A percentile compares a stretch with the other conserved stretches of the same genome.
Evolutionary conservation across 2,329 filamentous ascomycete genomes (phyloP).

Genomic region (Alternaria sp.): DNA sequence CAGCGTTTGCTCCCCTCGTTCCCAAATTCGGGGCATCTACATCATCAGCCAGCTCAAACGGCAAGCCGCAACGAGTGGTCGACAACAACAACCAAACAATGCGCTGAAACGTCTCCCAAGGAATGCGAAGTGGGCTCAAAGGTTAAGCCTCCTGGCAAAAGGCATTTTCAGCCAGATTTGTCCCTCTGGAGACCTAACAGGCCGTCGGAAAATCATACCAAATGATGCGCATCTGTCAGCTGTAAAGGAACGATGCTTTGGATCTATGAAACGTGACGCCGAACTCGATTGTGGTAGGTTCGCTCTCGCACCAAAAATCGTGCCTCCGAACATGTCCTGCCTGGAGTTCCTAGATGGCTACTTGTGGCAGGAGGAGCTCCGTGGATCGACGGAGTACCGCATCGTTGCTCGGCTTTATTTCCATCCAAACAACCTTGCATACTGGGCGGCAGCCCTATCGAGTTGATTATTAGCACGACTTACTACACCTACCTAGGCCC

Average conservation of each 20-base stretch:
- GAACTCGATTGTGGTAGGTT: conserved; percentile 7
- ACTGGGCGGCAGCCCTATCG: conserved; percentile 6
- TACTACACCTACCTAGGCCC: neutral
- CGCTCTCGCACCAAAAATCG: neutral
- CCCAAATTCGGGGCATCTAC: conserved; percentile 14
- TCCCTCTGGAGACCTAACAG: neutral
- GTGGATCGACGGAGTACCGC: conserved; percentile 14
- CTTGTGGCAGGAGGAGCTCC: conserved; percentile 24
- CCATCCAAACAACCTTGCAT: conserved; percentile 11
- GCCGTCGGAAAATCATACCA: conserved; percentile 12
- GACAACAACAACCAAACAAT: conserved; percentile 10
- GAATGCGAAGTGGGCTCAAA: conserved; percentile 9
- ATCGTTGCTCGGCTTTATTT: conserved; percentile 17
- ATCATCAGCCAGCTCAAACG: conserved; percentile 25
- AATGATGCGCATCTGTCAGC: conserved; percentile 21
- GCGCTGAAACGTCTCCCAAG: neutral
- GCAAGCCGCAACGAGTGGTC: conserved; percentile 10
- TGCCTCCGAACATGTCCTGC: conserved; percentile 2
- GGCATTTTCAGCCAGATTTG: conserved; percentile 7
- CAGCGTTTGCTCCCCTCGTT: conserved; percentile 16
- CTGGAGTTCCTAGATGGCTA: conserved; percentile 20
- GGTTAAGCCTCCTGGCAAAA: conserved; percentile 27
- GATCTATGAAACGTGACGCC: conserved; percentile 17
- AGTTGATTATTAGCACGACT: neutral
- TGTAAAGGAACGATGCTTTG: conserved; percentile 11